Base-by-base conservation (phyloP, 2,329 filamentous ascomycete species). In the Colletotrichum chrysophilum region DNA sequence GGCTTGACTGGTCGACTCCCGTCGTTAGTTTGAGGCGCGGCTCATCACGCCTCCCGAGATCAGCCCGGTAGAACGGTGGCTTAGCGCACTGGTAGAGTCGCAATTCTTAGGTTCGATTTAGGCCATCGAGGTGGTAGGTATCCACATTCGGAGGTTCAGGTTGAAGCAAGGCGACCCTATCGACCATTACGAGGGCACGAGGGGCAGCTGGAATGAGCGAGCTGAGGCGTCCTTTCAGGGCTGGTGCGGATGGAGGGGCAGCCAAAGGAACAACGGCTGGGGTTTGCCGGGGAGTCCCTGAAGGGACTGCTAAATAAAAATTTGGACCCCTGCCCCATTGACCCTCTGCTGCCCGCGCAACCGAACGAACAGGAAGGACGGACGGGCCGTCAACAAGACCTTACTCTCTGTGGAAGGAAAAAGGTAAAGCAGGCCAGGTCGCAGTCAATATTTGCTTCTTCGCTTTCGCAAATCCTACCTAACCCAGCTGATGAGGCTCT, bases 311-410 rank as follows among this genome's bases (percentile, higher is more conserved):
- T 52, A 69, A n/a, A 52, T 28, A 30, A 74, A 75, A 76, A 74
- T 52, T 64, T 69, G 68, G 74, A 74, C 70, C 74, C 74, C 61
- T 76, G 36, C 58, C 69, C 74, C 62, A 43, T 74, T n/a, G 28
- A 66, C 74, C 70, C 64, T 76, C 70, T 66, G 74, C 74, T 76
- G 74, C 70, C 74, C 70, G 70, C 74, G 70, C 74, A 76, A 76
- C 74, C 64, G 38, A 72, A 75, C 55, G 34, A 38, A 75, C 69
- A 66, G 32, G 64, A 58, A 70, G 70, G 48, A 67, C 28, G 43
- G 34, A 74, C 69, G 34, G 74, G 18, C 73, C 48, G 64, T 75
- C 74, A 74, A 76, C 70, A 74, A 69, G 61, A 64, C 52, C 55
- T 52, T 21, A 52, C 43, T 52, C 43, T 52, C 43, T 21, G 43